A percentile compares a stretch with the other conserved stretches of the same genome.
phyloP scores from a whole-genome alignment of 192 early-diverging fungal genomes.

The Rhizoclosmatium globosum region DNA sequence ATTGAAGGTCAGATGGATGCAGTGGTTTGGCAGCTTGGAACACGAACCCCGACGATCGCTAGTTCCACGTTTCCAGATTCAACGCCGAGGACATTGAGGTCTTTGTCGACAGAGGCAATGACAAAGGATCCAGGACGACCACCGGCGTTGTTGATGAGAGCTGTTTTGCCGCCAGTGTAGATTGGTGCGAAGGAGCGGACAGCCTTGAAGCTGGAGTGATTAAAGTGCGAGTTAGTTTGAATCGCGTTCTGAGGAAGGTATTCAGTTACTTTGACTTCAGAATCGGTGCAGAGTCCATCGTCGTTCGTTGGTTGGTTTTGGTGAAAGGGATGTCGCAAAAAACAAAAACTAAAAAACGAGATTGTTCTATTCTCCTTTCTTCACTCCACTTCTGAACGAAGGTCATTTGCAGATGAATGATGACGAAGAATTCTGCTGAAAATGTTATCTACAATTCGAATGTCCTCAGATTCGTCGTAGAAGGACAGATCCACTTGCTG shows the following conservation, averaged over 20 bases:
- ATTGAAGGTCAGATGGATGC: not conserved
- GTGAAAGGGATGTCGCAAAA: not conserved
- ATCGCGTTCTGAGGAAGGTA: too few species aligned
- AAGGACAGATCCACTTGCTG: constrained; percentile 9
- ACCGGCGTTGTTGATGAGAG: not conserved
- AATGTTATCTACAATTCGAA: constrained; percentile 22
- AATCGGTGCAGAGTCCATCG: not conserved
- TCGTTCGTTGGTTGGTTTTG: not conserved
- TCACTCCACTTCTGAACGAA: too few species aligned
- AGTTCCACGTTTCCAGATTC: constrained; percentile 26
- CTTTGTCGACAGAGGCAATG: constrained; percentile 17
- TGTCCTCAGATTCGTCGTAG: constrained; percentile 34
- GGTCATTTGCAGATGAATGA: not conserved
- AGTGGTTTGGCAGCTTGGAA: not conserved
- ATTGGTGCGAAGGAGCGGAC: constrained; percentile 13
- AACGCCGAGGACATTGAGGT: constrained; percentile 10
- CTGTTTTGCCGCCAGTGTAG: constrained; percentile 26
- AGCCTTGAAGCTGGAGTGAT: constrained; percentile 5
- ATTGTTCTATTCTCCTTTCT: not conserved
- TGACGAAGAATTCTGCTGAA: constrained; percentile 8
- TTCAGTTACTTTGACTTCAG: not conserved
- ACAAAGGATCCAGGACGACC: not conserved
- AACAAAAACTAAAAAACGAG: not conserved
- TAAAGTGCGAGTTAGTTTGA: too few species aligned
- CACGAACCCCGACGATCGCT: constrained; percentile 6